Evolutionary conservation across 495 filamentous ascomycete genomes (phyloP).

Genomic region (Penicillium coffeae): DNA sequence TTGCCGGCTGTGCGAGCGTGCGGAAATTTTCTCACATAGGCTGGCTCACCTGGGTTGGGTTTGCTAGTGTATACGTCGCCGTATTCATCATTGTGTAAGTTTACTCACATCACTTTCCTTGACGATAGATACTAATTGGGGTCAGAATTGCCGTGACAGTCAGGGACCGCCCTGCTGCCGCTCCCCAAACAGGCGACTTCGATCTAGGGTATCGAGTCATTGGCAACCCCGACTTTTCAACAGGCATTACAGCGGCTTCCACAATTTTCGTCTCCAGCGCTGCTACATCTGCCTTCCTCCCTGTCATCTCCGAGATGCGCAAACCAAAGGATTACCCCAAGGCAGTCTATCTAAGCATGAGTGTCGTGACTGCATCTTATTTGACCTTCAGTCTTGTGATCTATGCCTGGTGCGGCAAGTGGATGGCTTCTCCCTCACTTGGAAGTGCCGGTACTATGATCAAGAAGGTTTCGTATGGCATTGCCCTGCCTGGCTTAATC

Average conservation of each 20-base stretch:
- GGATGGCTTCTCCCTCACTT: slow-evolving; percentile 66
- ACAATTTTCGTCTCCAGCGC: slow-evolving; percentile 48
- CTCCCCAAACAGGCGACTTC: slow-evolving; percentile 31
- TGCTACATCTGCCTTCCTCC: slow-evolving; percentile 65
- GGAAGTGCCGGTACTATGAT: slow-evolving; percentile 59
- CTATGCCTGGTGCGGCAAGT: slow-evolving; percentile 66
- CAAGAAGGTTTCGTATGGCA: slow-evolving; percentile 66
- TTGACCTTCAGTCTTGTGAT: slow-evolving; percentile 46
- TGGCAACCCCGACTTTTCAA: slow-evolving; percentile 29
- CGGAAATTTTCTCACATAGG: slow-evolving; percentile 41
- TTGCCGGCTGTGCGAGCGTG: slow-evolving; percentile 46
- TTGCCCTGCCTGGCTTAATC: slow-evolving; percentile 63
- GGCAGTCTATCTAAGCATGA: slow-evolving; percentile 59
- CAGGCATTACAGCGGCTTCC: slow-evolving; percentile 35
- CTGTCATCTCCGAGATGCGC: slow-evolving; percentile 73
- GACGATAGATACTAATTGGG: slow-evolving; percentile 3
- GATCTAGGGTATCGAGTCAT: slow-evolving; percentile 46
- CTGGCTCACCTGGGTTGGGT: slow-evolving; percentile 46
- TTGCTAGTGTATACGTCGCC: slow-evolving; percentile 40
- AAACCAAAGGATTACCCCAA: slow-evolving; percentile 62
- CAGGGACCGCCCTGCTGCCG: slow-evolving; percentile 34
- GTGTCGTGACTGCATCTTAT: slow-evolving; percentile 63
- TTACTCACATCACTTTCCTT: neutral
- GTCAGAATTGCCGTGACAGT: slow-evolving; percentile 38
- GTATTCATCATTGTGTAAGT: slow-evolving; percentile 49